Evolutionary conservation across 139 green algal genomes (phyloP).

Genomic region (Diplosphaera chodatii): DNA sequence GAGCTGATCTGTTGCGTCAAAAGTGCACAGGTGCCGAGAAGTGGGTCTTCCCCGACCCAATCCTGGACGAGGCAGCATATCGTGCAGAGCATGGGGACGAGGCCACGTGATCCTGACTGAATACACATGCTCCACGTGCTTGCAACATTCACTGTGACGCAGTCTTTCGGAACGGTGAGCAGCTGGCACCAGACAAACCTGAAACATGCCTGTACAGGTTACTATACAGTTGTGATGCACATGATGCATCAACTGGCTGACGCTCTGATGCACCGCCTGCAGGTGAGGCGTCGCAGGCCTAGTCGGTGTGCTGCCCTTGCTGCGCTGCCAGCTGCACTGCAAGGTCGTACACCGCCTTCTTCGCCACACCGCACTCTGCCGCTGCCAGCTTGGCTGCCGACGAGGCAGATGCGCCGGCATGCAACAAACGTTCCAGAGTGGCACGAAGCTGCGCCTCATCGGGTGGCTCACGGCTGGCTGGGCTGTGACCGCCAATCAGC

Average conservation of each 20-base stretch:
- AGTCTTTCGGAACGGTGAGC: too few relatives aligned
- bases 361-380: constrained; percentile 21
- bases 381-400: constrained; percentile 25
- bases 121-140: too few relatives aligned
- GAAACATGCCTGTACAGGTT: too few relatives aligned
- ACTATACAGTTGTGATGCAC: too few relatives aligned
- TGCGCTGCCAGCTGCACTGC: constrained; percentile 22
- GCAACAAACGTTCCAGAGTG: constrained; percentile 17
- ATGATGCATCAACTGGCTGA: too few relatives aligned
- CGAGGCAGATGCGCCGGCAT: constrained; percentile 20
- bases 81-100: not conserved
- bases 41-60: not conserved
- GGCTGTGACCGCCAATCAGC: constrained; percentile 45
- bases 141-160: too few relatives aligned
- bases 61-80: not conserved
- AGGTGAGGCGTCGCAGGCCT: too few relatives aligned
- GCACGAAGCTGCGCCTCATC: constrained; percentile 14
- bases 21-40: not conserved
- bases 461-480: not conserved
- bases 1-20: too few relatives aligned
- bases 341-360: constrained; percentile 26
- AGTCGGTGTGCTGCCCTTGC: too few relatives aligned
- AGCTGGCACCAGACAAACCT: too few relatives aligned
- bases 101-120: not conserved
- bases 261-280: too few relatives aligned